A percentile compares a stretch with the other conserved stretches of the same genome.
Evolutionary conservation across 345 rosid genomes (phyloP).

Genomic region (thale cress (Arabidopsis thaliana)): DNA sequence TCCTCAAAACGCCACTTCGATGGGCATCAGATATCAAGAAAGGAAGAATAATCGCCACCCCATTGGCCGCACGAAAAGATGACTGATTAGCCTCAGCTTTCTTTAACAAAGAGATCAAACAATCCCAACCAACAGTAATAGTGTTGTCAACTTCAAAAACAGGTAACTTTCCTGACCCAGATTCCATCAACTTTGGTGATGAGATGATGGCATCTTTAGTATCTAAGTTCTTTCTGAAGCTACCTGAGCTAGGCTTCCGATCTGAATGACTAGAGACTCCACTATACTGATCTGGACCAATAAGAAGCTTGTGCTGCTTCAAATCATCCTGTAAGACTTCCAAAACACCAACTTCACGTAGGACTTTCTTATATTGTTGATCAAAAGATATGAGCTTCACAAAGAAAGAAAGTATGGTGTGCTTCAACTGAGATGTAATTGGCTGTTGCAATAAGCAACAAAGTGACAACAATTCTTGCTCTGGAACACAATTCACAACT

Average conservation of each 20-base stretch:
- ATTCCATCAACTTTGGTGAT: constrained; percentile 88
- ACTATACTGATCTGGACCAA: constrained; percentile 66
- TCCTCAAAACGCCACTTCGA: constrained; percentile 89
- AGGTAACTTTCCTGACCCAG: constrained; percentile 77
- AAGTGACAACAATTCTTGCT: constrained; percentile 96
- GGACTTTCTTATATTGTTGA: constrained; percentile 96
- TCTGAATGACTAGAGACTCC: constrained; percentile 56
- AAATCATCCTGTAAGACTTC: constrained; percentile 94
- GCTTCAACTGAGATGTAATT: constrained; percentile 87
- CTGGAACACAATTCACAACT: constrained; percentile 97
- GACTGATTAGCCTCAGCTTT: constrained; percentile 93
- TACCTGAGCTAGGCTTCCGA: constrained; percentile 70
- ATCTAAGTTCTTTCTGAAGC: constrained; percentile 87
- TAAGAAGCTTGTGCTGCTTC: constrained; percentile 91
- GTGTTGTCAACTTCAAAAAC: constrained; percentile 88
- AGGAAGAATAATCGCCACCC: constrained; percentile 83
- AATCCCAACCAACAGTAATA: constrained; percentile 91
- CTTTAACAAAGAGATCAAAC: constrained; percentile 88
- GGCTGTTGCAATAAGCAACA: constrained; percentile 99
- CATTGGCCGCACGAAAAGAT: constrained; percentile 87
- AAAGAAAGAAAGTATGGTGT: constrained; percentile 89
- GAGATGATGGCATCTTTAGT: constrained; percentile 83
- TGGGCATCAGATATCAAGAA: constrained; percentile 81
- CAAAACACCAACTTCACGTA: constrained; percentile 96
- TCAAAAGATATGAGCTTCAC: constrained; percentile 97